These are phyloP conservation scores for Salisapilia sapeloensis DNA, from an alignment of 352 stramenopile species.

Conservation along the genomic window DNA sequence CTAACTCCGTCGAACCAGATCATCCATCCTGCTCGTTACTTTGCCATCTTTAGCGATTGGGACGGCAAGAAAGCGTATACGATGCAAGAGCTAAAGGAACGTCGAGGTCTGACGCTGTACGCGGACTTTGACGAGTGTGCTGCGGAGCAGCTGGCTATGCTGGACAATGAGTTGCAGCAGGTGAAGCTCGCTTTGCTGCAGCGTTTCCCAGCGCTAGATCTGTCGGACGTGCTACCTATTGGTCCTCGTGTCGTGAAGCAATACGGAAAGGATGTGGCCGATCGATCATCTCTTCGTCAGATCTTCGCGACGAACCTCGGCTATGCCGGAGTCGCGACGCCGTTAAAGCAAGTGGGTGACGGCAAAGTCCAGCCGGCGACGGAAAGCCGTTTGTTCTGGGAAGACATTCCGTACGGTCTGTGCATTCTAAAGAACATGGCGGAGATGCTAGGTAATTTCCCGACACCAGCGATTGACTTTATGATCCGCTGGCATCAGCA, in stretches of 20 bases:
- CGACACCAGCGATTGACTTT: constrained; percentile 84
- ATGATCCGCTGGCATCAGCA: constrained; percentile 90
- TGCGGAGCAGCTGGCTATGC: constrained; percentile 81
- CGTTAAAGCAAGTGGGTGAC: constrained; percentile 60
- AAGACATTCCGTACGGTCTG: constrained; percentile 85
- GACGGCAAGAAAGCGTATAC: constrained; percentile 81
- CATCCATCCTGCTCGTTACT: constrained; percentile 86
- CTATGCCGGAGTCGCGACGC: constrained; percentile 80
- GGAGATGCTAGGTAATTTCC: constrained; percentile 86
- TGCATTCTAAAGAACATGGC: constrained; percentile 90
- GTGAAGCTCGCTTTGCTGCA: constrained; percentile 81
- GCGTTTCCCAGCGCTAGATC: constrained; percentile 81
- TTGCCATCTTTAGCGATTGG: constrained; percentile 87
- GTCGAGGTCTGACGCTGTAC: constrained; percentile 81
- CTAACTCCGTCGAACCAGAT: constrained; percentile 90
- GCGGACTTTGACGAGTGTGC: constrained; percentile 87
- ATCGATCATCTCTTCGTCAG: constrained; percentile 75
- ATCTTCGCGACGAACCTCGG: constrained; percentile 86
- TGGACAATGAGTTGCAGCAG: constrained; percentile 89
- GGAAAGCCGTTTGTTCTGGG: constrained; percentile 83
- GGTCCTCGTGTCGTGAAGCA: constrained; percentile 83
- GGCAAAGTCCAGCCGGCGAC: constrained; percentile 69
- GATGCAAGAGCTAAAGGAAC: constrained; percentile 65
- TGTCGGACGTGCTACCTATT: constrained; percentile 84
- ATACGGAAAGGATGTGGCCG: constrained; percentile 82